Base-by-base conservation (phyloP, 306 rosid species). In the Prunus armeniaca region DNA sequence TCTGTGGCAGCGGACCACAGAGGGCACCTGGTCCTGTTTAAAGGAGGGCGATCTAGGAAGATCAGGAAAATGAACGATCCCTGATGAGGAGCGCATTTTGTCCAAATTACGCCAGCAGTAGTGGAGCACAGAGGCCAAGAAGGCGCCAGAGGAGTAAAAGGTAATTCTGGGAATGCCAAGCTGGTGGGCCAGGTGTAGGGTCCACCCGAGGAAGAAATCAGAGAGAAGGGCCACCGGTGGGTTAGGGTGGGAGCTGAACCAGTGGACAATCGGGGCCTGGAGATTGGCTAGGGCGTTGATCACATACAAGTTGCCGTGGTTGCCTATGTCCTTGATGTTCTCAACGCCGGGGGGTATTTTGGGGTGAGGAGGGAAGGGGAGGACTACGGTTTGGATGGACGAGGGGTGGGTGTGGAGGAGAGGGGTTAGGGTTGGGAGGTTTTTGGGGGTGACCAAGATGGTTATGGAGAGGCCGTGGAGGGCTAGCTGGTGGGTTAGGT, bases 301-400 rank as follows among this genome's bases (percentile, higher is more conserved):
- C 28, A 86, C 38, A 47, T 84, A 76, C n/a, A 72, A 18, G 80
- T 84, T 90, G n/a, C 89, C 93, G 14, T 18, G 45, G 87, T 58
- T 84, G 30, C 97, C 96, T 45, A 93, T 1, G 2, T 93, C 81
- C 25, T 78, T 87, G 38, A 88, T 24, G 77, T 90, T 76, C 54
- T 93, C 93, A 22, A 61, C 84, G 18, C 76, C 89, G 0, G 82
- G 13, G 57, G 93, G 90, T 3, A 93, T 67, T 34, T 69, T 74
- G 2, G 93, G 96, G 88, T 93, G 88, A 0, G 89, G 34, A 12
- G 96, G 97, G 49, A 93, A 81, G 0, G 92, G 96, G 41, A 93
- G 87, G 45, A 81, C 14, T 0, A 93, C 67, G 20, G 96, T 75
- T 17, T 83, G 69, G 56, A 90, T 24, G 10, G 82, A 77, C 12